Base-by-base conservation (phyloP, 129 eudicot species). In the Dittrichia graveolens region DNA sequence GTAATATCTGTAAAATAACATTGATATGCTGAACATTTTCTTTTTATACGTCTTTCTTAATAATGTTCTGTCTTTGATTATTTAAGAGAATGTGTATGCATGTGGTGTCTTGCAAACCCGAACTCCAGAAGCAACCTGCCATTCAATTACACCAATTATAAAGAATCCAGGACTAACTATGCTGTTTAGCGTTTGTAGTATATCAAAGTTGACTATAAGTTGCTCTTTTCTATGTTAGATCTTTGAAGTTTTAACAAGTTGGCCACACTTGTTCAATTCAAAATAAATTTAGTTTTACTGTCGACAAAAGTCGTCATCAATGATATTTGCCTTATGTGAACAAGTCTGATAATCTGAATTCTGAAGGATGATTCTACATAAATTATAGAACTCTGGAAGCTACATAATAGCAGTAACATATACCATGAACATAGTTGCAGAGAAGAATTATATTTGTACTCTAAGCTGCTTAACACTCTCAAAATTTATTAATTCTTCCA, bases 91-190 rank as follows among this genome's bases (percentile, higher is more conserved):
- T 15, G 73, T 16, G 15, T 56, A 12, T 66, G 61, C 68, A 56
- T 55, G 67, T 67, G 80, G 52, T 43, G 7, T 56, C 75, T 13
- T 47, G 46, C 70, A 76, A 68, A 76, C n/a, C n/a, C n/a, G n/a
- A n/a, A n/a, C n/a, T n/a, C 43, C 44, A 38, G 52, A 37, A 48
- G 34, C 69, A 67, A 37, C 47, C 35, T 37, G 54, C 19, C 45
- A 46, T 67, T 45, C 14, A 15, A 45, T 65, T 43, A 18, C 57
- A 63, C 59, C 52, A 62, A 49, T 61, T 61, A 69, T 48, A 47
- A 46, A 46, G 8, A 47, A 47, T 58, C 24, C 18, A 48, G 35
- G 64, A 46, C 14, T 60, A 34, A 37, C 35, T 60, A 77, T 47
- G 53, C 49, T 63, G 38, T 60, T 72, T n/a, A 57, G 43, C 43